Percentiles rank a stretch among this genome's conserved stretches.
phyloP scores from a whole-genome alignment of 495 filamentous ascomycete species.

The Penicillium roqueforti region DNA sequence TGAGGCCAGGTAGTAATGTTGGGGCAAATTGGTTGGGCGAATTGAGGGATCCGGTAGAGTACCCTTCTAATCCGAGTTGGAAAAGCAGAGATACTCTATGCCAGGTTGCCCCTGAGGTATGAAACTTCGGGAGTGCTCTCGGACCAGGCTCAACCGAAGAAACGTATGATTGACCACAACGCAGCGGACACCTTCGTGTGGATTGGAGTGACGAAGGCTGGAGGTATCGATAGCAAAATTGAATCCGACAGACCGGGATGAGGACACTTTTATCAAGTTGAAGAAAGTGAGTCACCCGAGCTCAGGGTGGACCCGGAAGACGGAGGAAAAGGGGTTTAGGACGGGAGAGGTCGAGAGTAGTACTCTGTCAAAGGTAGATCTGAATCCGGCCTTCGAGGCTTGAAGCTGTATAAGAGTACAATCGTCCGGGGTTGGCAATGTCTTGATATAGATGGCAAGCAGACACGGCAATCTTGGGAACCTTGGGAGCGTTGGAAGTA shows the following conservation, averaged over 20 bases:
- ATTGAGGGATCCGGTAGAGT: conserved; percentile 28
- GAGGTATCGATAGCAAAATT: not conserved
- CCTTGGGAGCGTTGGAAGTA: conserved; percentile 3
- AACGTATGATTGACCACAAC: conserved; percentile 17
- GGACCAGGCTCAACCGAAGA: conserved; percentile 15
- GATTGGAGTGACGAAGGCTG: conserved; percentile 4
- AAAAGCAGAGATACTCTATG: conserved; percentile 39
- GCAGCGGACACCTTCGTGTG: conserved; percentile 1
- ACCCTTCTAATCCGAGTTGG: conserved; percentile 37
- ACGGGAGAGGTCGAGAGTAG: conserved; percentile 1
- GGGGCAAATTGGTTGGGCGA: not conserved
- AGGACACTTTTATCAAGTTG: conserved; percentile 3
- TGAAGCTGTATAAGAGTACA: not conserved
- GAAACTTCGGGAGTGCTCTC: conserved; percentile 32
- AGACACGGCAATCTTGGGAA: conserved; percentile 7
- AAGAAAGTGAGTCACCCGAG: conserved; percentile 11
- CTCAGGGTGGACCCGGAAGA: conserved; percentile 2
- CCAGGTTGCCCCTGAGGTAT: conserved; percentile 30
- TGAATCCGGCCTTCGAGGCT: not conserved
- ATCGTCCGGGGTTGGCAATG: not conserved
- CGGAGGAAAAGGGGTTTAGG: conserved; percentile 2
- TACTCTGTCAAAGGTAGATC: not conserved
- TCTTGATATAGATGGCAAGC: not conserved
- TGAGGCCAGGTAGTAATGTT: conserved; percentile 22
- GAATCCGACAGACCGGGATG: not conserved